Percentiles rank a stretch among this genome's conserved stretches.
These are phyloP conservation scores for Mediolabrus comicus DNA, from an alignment of 108 stramenopile species.

Conservation along the genomic window DNA sequence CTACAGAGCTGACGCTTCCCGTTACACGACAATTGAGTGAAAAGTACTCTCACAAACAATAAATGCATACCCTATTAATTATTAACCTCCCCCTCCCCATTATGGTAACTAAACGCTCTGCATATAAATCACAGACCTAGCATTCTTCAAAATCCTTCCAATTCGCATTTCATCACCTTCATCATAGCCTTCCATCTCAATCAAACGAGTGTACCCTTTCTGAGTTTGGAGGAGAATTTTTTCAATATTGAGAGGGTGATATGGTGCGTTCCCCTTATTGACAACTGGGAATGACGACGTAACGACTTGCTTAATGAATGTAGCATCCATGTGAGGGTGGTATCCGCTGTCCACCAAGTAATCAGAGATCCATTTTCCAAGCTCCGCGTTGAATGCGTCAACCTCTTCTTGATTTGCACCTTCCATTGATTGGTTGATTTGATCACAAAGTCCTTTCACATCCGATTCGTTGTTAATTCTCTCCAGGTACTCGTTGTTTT, in stretches of 20 bases:
- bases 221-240: background rate
- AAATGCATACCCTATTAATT: background rate
- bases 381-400: background rate
- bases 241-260: slow-evolving; percentile 17
- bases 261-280: background rate
- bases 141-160: background rate
- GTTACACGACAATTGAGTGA: no score
- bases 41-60: background rate
- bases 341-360: slow-evolving; percentile 13
- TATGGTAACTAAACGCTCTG: background rate
- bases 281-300: slow-evolving; percentile 14
- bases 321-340: background rate
- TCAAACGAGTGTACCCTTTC: background rate
- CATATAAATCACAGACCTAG: slow-evolving; percentile 3
- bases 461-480: background rate
- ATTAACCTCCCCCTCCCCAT: no score
- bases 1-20: no score
- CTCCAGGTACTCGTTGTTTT: background rate
- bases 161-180: slow-evolving; percentile 4
- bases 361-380: slow-evolving; percentile 23
- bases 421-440: background rate
- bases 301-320: background rate
- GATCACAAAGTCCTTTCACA: background rate
- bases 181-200: slow-evolving; percentile 17
- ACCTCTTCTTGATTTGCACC: slow-evolving; percentile 1